A percentile compares a stretch with the other conserved stretches of the same genome.
phyloP scores from a whole-genome alignment of 2,329 filamentous ascomycete species.

The Rhytidhysteron rufulum region DNA sequence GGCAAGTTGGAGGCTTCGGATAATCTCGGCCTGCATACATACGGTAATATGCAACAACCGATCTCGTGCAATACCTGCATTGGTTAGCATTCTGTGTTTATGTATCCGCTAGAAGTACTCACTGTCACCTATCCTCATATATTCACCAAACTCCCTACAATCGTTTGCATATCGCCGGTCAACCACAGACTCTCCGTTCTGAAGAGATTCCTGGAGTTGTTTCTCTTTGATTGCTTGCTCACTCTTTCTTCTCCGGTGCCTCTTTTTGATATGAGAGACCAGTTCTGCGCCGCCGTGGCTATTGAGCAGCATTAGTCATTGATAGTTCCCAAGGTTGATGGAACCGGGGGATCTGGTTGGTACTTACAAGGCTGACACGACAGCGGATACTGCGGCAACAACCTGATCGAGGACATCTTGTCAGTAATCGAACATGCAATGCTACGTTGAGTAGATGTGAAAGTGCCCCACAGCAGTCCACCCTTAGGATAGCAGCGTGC shows the following conservation, averaged over 20 bases:
- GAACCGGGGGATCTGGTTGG: no score
- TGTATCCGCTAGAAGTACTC: conserved; percentile 10
- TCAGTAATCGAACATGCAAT: neutral
- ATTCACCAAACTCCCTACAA: conserved; percentile 31
- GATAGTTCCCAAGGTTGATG: no score
- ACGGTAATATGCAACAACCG: conserved; percentile 36
- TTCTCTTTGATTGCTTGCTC: conserved; percentile 33
- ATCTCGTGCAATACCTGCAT: conserved; percentile 32
- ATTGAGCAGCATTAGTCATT: no score
- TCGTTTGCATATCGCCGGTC: conserved; percentile 29
- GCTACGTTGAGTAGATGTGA: neutral
- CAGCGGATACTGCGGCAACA: conserved; percentile 39
- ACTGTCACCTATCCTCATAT: conserved; percentile 38
- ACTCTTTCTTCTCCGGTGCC: conserved; percentile 20
- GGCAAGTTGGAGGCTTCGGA: conserved; percentile 37
- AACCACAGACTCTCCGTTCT: conserved; percentile 34
- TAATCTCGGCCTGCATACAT: conserved; percentile 38
- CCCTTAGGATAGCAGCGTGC: no score
- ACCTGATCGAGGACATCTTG: conserved; percentile 21
- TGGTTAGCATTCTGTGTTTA: conserved; percentile 10
- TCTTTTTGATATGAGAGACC: conserved; percentile 32
- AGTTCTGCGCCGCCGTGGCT: conserved; percentile 39
- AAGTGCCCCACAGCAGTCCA: no score
- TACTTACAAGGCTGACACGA: conserved; percentile 42
- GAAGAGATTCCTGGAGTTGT: conserved; percentile 35